Conservation (phyloP, 495 filamentous ascomycete species). For the Xylaria curta region DNA sequence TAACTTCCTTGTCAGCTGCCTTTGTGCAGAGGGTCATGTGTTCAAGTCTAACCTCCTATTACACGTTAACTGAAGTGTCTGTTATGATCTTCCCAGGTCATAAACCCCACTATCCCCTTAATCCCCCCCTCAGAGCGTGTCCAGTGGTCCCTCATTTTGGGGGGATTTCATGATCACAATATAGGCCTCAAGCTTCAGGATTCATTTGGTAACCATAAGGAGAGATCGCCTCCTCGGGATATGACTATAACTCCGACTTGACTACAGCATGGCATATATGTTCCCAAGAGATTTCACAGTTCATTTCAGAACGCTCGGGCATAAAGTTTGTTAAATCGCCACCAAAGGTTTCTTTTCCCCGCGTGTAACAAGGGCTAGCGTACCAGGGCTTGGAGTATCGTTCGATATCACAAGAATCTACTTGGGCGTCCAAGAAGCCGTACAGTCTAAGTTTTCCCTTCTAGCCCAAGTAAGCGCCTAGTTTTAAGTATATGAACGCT, state of each 20-base stretch:
- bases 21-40: too few relatives aligned
- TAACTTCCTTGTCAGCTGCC: neutral
- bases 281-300: constrained; percentile 56
- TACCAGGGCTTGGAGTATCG: too few relatives aligned
- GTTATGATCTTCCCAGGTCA: constrained; percentile 31
- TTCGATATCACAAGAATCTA: too few relatives aligned
- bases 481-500: too few relatives aligned
- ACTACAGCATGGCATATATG: constrained; percentile 50
- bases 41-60: neutral
- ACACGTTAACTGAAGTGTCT: neutral
- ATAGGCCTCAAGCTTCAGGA: constrained; percentile 27
- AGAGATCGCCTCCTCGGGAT: constrained; percentile 33
- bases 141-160: constrained; percentile 36
- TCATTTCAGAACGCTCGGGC: constrained; percentile 45
- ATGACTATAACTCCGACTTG: constrained; percentile 39
- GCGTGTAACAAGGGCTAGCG: neutral
- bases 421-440: too few relatives aligned
- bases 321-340: constrained; percentile 55
- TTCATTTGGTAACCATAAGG: constrained; percentile 31
- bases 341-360: constrained; percentile 58
- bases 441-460: too few relatives aligned
- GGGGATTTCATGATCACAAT: constrained; percentile 40
- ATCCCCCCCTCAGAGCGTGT: constrained; percentile 49
- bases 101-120: constrained; percentile 44
- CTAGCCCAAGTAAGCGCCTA: too few relatives aligned